Evolutionary conservation across 2,329 filamentous ascomycete species (phyloP), one percentile per base, ranked within the genome.

Genomic region (Furcasterigmium furcatum): DNA sequence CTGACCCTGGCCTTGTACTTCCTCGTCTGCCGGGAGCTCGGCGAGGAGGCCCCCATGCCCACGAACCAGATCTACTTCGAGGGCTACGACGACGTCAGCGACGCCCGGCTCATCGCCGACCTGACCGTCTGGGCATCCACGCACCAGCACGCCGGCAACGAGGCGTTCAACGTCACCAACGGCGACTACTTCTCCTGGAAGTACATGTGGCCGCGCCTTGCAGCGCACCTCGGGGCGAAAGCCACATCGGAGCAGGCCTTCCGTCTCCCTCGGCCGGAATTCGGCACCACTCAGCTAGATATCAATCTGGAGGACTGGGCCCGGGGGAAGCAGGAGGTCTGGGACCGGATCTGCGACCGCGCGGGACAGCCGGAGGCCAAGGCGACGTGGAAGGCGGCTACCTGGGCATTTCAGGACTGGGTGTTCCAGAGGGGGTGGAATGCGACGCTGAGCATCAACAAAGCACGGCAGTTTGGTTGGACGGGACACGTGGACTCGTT

Each of bases 131-230:
- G 39, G 39, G 39, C 24, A 5, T 32, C 29, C 16, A 32, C 29
- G 29, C 29, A 32, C 29, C 12, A 32, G 29, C 29, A 32, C 29
- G 85, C 2, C 18, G 38, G 44, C 10, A 46, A 46, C 32, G 29
- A 46, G 22, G 45, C 45, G 9, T 46, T 43, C 45, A 46, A 46
- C 34, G 32, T 46, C 4, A 29, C 45, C 39, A 46, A 46, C 40
- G 45, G 45, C 29, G 45, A 46, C 32, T 29, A 22, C 34, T 38
- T 46, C 39, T 46, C 38, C 13, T 46, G 45, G 45, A 34, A 43
- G 32, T 39, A 43, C 39, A 29, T 46, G 18, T 46, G 45, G 45
- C 45, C 45, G 9, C 45, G 45, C 4, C 34, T 46, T 4, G 45
- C 45, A 2, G 7, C 4, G 5, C 22, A 43, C 19, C 25, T 46